phyloP scores from a whole-genome alignment of 495 filamentous ascomycete species.

The Trichoderma erinaceum region DNA sequence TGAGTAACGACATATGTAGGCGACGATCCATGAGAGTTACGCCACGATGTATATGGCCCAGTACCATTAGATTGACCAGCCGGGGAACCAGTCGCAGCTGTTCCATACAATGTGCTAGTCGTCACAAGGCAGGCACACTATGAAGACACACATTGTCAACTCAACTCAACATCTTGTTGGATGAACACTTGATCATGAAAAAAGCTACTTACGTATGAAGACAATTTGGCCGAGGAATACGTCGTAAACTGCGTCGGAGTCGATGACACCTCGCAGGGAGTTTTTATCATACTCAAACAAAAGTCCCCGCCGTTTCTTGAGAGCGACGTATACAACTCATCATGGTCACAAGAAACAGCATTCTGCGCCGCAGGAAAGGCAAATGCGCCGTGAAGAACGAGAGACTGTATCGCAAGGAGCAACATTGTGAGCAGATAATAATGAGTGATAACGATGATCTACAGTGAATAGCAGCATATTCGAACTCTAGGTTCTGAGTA shows the following conservation, averaged over 20 bases:
- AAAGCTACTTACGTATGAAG: not conserved
- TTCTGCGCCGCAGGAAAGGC: conserved; percentile 9
- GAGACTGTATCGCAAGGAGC: not conserved
- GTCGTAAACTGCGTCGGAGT: not conserved
- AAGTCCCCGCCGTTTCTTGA: not conserved
- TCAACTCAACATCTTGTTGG: not conserved
- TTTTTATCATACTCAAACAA: not conserved
- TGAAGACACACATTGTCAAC: not conserved
- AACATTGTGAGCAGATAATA: not conserved
- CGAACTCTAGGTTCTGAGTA: not conserved
- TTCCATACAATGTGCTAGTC: not conserved
- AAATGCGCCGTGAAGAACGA: not conserved
- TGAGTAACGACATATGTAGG: not conserved
- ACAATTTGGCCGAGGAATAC: not conserved
- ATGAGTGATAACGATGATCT: not conserved
- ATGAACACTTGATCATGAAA: not conserved
- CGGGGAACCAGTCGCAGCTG: not conserved
- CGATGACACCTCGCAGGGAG: not conserved
- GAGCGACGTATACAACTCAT: not conserved
- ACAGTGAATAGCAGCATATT: not conserved
- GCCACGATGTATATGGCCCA: not conserved
- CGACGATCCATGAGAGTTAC: not conserved
- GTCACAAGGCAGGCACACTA: conserved; percentile 1
- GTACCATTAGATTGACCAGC: not conserved
- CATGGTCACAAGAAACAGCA: not conserved